Evolutionary conservation across 192 early-diverging fungal species (phyloP), one percentile per base, ranked within the genome.

Genomic region (Funneliformis mosseae): DNA sequence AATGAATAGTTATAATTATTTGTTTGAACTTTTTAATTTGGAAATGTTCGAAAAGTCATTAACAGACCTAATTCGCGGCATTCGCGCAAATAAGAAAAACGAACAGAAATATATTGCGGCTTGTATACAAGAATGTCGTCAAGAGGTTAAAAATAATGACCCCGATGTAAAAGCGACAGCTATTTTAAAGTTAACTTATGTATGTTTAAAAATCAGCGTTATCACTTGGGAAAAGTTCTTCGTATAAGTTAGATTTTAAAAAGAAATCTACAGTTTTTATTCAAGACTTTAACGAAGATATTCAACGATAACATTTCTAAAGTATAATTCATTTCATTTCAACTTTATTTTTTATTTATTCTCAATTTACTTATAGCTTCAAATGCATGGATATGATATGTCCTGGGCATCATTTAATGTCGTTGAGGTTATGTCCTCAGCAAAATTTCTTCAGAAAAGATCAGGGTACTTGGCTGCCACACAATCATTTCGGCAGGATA

Each of bases 301-400:
- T 43, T 33, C 5, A 8, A 18, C 18, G 28, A 33, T 21, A 39
- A 39, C 18, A 2, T 38, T n/a, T 8, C 38, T 48, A 43, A 45
- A 45, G 10, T 16, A 41, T n/a, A 12, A 8, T 39, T 14, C 38
- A 12, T 42, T 12, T 18, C 10, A 42, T 42, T 12, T 18, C 10
- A 42, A 76, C n/a, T 7, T 75, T 28, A 81, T 55, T 79, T 59
- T 45, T 23, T n/a, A n/a, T 67, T 38, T 76, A 21, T 48, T 39
- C 8, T 33, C 16, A 21, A 63, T 85, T 27, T 14, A 33, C 33
- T 69, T 68, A 61, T 88, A 97, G 89, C 90, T 99, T 55, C 95
- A 97, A 89, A 98, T 97, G 95, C 89, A 96, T 27, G 98, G 98
- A 9, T 99, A 97, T 83, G 96, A 97, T 84, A 96, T 97, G 94